Evolutionary conservation across 2,329 filamentous ascomycete genomes (phyloP), one percentile per base, ranked within the genome.

Genomic region (Colletotrichum sp.): DNA sequence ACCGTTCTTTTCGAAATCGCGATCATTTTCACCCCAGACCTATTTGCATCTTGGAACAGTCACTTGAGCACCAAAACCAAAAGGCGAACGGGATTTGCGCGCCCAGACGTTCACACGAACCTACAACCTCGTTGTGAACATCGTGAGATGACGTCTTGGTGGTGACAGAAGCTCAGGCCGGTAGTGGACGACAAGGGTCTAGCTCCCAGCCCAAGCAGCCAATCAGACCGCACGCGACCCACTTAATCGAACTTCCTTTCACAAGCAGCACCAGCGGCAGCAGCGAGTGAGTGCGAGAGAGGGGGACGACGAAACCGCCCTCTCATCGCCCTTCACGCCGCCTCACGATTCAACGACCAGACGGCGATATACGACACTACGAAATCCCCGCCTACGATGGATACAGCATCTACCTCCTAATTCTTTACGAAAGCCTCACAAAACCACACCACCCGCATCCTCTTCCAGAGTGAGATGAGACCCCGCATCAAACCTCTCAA

Each of bases 401-500:
- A 8, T 3, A 13, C 43, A 24, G n/a, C 6, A 52, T 52, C 1
- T 21, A 13, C 10, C 6, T 52, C 6, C 12, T 52, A 30, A 21
- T 58, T n/a, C n/a, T 55, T 24, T 24, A 15, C 15, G 38, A 28
- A 62, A 62, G n/a, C 12, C 30, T 64, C 36, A 30, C 8, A 48
- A 76, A 58, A 9, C 2, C 6, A 52, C 55, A 58, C 18, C 21
- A 58, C 56, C 60, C 56, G 12, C 67, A 28, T n/a, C 8, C 21
- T 43, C 30, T 56, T 43, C 43, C 6, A 52, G 64, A 55, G 68
- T 76, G 73, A 69, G 66, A 79, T 78, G 78, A 78, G 75, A 66
- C 70, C 68, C 66, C 66, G 72, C 65, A 67, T 76, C 69, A 73
- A 71, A 71, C 75, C 72, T 66, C 70, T 70, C 66, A 80, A 78